Percentiles rank a stretch among this genome's conserved stretches.
phyloP scores from a whole-genome alignment of 306 rosid species.

The Cucurbita pepo region DNA sequence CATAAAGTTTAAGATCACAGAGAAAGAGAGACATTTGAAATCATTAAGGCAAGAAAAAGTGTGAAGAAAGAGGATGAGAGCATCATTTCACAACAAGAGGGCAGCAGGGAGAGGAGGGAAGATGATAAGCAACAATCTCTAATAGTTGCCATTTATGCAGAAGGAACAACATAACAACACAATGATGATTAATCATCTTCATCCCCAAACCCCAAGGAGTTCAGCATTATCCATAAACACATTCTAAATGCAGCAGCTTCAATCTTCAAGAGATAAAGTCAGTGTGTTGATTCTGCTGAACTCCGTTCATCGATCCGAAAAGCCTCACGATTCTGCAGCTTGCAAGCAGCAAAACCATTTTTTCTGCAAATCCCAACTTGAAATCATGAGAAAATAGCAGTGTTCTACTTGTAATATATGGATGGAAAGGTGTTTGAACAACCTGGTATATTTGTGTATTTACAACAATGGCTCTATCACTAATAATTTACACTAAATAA shows the following conservation, averaged over 20 bases:
- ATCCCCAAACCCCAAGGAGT: not conserved
- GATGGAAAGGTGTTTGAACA: not conserved
- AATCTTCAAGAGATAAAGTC: not conserved
- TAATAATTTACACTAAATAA: not conserved
- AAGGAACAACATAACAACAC: slow-evolving; percentile 1
- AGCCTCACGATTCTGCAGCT: slow-evolving; percentile 35
- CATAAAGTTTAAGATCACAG: not conserved
- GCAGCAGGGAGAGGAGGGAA: not conserved
- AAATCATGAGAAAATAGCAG: not conserved
- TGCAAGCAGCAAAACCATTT: slow-evolving; percentile 78
- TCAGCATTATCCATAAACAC: slow-evolving; percentile 3
- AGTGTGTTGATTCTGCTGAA: not conserved
- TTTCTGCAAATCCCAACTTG: slow-evolving; percentile 25
- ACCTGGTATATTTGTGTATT: not conserved
- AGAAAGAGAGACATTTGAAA: not conserved
- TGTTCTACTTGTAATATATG: not conserved
- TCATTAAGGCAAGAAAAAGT: not conserved
- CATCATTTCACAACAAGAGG: slow-evolving; percentile 1
- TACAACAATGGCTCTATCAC: not conserved
- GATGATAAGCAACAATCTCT: slow-evolving; percentile 3
- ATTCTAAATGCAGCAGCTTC: slow-evolving; percentile 11
- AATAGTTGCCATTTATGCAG: slow-evolving; percentile 1
- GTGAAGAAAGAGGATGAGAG: not conserved
- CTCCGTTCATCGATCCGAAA: not conserved
- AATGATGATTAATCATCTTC: not conserved